Conservation (phyloP, 768 basidiomycete genomes). For the Tremella yokohamensis region DNA sequence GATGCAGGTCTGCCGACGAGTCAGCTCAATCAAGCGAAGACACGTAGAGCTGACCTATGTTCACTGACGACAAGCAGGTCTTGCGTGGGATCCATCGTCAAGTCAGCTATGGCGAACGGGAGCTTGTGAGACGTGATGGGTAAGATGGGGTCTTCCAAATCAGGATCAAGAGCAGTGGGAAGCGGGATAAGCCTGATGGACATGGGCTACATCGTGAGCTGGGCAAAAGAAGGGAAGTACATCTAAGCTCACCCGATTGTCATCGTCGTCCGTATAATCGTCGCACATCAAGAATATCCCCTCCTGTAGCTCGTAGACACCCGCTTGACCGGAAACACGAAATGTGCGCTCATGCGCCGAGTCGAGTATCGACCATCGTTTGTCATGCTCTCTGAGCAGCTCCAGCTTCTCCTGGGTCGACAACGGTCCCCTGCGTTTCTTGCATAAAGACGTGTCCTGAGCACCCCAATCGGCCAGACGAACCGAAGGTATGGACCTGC, state of each 20-base stretch:
- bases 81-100: conserved; percentile 63
- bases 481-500: not conserved
- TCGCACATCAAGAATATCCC: conserved; percentile 48
- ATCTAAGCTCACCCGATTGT: conserved; percentile 29
- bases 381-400: conserved; percentile 25
- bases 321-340: conserved; percentile 31
- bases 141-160: conserved; percentile 25
- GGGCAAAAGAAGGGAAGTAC: not conserved
- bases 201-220: conserved; percentile 22
- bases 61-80: conserved; percentile 60
- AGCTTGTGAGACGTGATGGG: conserved; percentile 26
- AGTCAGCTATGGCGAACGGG: conserved; percentile 44
- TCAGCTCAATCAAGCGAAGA: not conserved
- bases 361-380: conserved; percentile 32
- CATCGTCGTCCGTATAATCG: conserved; percentile 25
- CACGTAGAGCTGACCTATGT: conserved; percentile 54
- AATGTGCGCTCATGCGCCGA: conserved; percentile 16
- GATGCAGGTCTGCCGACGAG: conserved; percentile 18
- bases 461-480: conserved; percentile 3
- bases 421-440: conserved; percentile 3
- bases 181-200: conserved; percentile 41
- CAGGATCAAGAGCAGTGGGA: conserved; percentile 37
- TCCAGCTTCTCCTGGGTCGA: conserved; percentile 28
- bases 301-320: conserved; percentile 49
- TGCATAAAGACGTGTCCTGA: not conserved